phyloP scores from a whole-genome alignment of 176 grass and related monocot genomes.

The Zoysia pacifica region DNA sequence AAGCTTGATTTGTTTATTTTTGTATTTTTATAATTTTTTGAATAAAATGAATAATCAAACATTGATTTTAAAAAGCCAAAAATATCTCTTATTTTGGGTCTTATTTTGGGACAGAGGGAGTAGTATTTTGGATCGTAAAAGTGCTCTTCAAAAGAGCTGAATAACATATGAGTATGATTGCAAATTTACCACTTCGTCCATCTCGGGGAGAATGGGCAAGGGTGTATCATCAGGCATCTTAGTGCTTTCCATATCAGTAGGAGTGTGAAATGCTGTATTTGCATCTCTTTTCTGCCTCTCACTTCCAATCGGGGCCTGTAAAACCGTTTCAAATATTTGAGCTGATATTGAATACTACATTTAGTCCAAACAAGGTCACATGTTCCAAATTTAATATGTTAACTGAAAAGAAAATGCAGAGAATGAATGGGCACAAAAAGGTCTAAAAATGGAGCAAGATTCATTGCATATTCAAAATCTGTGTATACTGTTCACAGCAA shows the following conservation, averaged over 20 bases:
- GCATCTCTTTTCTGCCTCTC: constrained; percentile 61
- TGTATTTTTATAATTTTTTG: too few species aligned
- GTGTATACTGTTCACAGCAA: not conserved
- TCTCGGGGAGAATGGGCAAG: constrained; percentile 41
- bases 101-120: too few species aligned
- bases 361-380: not conserved
- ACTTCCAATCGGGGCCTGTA: constrained; percentile 60
- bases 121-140: too few species aligned
- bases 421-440: not conserved
- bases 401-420: not conserved
- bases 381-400: not conserved
- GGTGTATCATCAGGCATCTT: constrained; percentile 42
- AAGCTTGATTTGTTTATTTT: too few species aligned
- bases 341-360: not conserved
- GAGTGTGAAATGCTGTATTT: constrained; percentile 36
- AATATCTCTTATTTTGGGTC: too few species aligned
- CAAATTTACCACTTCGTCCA: constrained; percentile 57
- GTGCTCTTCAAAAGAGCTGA: not conserved
- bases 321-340: not conserved
- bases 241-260: constrained; percentile 49
- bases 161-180: not conserved
- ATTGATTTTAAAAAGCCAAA: too few species aligned
- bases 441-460: not conserved
- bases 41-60: too few species aligned
- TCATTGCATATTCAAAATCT: constrained; percentile 19